Percentiles rank a stretch among this genome's conserved stretches.
Evolutionary conservation across 2,329 filamentous ascomycete species (phyloP).

Genomic region (Microcyclospora pomicola): DNA sequence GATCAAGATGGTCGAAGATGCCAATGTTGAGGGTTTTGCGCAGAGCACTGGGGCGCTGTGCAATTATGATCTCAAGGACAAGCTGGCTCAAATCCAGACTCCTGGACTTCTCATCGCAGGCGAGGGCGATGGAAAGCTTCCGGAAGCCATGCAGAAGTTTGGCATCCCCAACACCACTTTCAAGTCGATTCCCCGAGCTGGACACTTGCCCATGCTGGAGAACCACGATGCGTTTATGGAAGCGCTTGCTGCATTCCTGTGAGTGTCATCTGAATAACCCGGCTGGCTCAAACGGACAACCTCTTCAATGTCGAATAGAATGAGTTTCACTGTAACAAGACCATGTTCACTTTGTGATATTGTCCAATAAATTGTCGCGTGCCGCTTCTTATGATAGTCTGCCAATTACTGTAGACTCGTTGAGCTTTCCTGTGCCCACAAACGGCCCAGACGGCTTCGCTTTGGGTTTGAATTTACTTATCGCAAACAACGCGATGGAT

Average conservation of each 20-base stretch:
- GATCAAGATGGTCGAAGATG: slow-evolving; percentile 53
- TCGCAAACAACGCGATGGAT: too few species aligned
- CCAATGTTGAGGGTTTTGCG: slow-evolving; percentile 56
- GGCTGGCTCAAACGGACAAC: background rate
- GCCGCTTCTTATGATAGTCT: too few species aligned
- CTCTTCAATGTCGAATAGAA: too few species aligned
- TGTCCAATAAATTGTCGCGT: too few species aligned
- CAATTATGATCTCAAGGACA: slow-evolving; percentile 51
- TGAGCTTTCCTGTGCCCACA: too few species aligned
- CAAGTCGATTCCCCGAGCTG: slow-evolving; percentile 53
- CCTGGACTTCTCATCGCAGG: slow-evolving; percentile 60
- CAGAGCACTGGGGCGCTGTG: slow-evolving; percentile 57
- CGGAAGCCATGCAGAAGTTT: slow-evolving; percentile 60
- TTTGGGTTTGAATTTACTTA: too few species aligned
- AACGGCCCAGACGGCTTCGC: too few species aligned
- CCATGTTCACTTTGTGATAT: too few species aligned
- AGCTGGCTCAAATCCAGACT: slow-evolving; percentile 41
- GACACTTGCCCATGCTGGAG: slow-evolving; percentile 78
- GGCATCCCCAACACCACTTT: slow-evolving; percentile 44
- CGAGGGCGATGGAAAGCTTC: slow-evolving; percentile 58
- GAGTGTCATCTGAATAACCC: background rate
- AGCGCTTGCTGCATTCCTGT: slow-evolving; percentile 46
- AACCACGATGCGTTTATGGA: slow-evolving; percentile 53
- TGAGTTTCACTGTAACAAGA: too few species aligned
- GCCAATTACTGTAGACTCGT: too few species aligned